Conservation (phyloP, 202 grass and related monocot species). For the Bolboschoenoplectus hybrid region DNA sequence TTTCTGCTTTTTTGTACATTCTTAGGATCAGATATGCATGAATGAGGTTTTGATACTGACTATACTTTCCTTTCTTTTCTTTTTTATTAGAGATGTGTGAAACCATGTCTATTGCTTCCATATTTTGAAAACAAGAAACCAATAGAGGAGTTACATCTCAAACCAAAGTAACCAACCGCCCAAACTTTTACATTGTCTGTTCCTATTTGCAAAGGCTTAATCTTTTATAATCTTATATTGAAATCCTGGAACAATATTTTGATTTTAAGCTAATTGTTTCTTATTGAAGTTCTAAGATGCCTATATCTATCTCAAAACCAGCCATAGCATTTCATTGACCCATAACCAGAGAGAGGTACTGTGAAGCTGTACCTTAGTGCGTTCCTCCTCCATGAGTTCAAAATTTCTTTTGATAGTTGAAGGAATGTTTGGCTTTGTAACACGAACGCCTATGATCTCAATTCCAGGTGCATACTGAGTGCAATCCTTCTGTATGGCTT, state of each 20-base stretch:
- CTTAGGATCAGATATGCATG: slow-evolving; percentile 2
- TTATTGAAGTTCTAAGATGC: background rate
- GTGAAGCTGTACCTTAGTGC: slow-evolving; percentile 78
- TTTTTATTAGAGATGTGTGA: background rate
- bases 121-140: slow-evolving; percentile 8
- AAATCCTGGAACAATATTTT: background rate
- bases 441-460: slow-evolving; percentile 90
- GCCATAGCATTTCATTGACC: too few relatives aligned
- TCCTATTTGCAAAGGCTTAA: background rate
- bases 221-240: background rate
- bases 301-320: background rate
- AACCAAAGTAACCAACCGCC: background rate
- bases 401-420: slow-evolving; percentile 86
- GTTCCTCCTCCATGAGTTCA: slow-evolving; percentile 99
- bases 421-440: slow-evolving; percentile 98
- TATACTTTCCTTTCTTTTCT: background rate
- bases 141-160: background rate
- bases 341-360: background rate
- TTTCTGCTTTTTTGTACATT: background rate
- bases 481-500: slow-evolving; percentile 94
- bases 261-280: background rate
- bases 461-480: slow-evolving; percentile 97
- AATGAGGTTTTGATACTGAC: background rate
- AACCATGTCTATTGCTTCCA: background rate
- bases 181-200: slow-evolving; percentile 18